Percentiles rank a stretch among this genome's conserved stretches.
These are phyloP conservation scores for Torulaspora gathmanii DNA, from an alignment of 805 yeast genomes.

Conservation along the genomic window DNA sequence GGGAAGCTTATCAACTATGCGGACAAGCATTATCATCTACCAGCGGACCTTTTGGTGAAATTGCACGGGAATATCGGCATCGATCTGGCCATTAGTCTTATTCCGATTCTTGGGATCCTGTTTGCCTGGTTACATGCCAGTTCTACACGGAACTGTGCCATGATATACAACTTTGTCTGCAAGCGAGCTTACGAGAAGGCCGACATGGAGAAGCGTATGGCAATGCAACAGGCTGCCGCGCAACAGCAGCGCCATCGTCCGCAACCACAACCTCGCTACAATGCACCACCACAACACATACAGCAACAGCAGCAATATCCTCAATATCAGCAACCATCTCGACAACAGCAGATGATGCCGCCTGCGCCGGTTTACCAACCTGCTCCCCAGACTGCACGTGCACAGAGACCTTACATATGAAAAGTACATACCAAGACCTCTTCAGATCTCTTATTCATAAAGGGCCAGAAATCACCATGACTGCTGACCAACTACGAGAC, in stretches of 20 bases:
- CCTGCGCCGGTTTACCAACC: slow-evolving; percentile 7
- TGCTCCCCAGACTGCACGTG: slow-evolving; percentile 11
- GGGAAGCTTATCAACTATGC: slow-evolving; percentile 59
- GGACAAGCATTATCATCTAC: slow-evolving; percentile 51
- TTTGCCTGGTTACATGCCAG: slow-evolving; percentile 80
- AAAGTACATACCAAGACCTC: not conserved
- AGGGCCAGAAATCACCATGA: not conserved
- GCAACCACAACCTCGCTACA: slow-evolving; percentile 5
- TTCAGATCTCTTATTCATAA: not conserved
- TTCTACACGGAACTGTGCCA: slow-evolving; percentile 83
- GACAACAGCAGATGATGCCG: slow-evolving; percentile 8
- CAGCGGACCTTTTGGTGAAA: slow-evolving; percentile 55
- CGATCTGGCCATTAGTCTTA: slow-evolving; percentile 69
- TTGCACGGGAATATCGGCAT: slow-evolving; percentile 71
- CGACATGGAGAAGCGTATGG: slow-evolving; percentile 8
- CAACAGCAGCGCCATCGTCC: not conserved
- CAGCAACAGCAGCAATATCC: slow-evolving; percentile 1
- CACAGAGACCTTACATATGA: slow-evolving; percentile 13
- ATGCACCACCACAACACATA: not conserved
- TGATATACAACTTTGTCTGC: slow-evolving; percentile 49
- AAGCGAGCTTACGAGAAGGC: slow-evolving; percentile 22
- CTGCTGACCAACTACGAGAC: slow-evolving; percentile 9
- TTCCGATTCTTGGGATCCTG: slow-evolving; percentile 76
- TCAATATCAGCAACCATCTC: slow-evolving; percentile 2
- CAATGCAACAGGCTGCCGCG: slow-evolving; percentile 5